phyloP scores from a whole-genome alignment of 108 stramenopile species.

The Chaetoceros tenuissimus region DNA sequence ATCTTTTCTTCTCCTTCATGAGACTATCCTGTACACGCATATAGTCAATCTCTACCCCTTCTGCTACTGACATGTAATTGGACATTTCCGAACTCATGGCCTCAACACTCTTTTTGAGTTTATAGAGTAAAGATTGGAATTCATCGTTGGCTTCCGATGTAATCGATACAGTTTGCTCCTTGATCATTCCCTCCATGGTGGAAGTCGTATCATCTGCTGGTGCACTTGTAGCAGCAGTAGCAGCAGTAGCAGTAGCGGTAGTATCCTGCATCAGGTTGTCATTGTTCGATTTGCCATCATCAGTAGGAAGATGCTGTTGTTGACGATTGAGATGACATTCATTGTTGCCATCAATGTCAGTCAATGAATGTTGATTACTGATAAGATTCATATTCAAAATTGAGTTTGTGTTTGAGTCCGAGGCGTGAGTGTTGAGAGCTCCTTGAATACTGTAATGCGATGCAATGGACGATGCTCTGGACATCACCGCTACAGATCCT shows the following conservation, averaged over 20 bases:
- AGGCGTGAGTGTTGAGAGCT: too few relatives aligned
- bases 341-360: too few relatives aligned
- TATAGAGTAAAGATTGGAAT: neutral
- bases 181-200: neutral
- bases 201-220: neutral
- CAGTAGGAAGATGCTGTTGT: too few relatives aligned
- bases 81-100: conserved; percentile 33
- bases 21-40: conserved; percentile 23
- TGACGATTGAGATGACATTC: too few relatives aligned
- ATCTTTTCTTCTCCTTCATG: conserved; percentile 27
- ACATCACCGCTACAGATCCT: too few relatives aligned
- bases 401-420: too few relatives aligned
- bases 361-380: too few relatives aligned
- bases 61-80: conserved; percentile 22
- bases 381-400: too few relatives aligned
- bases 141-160: neutral
- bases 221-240: too few relatives aligned
- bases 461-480: too few relatives aligned
- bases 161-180: neutral
- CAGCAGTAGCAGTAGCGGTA: too few relatives aligned
- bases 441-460: too few relatives aligned
- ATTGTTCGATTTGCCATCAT: neutral
- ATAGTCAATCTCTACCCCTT: conserved; percentile 25
- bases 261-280: neutral
- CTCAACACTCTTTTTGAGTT: conserved; percentile 20